phyloP scores from a whole-genome alignment of 352 stramenopile genomes.

The Globisporangium lucens region DNA sequence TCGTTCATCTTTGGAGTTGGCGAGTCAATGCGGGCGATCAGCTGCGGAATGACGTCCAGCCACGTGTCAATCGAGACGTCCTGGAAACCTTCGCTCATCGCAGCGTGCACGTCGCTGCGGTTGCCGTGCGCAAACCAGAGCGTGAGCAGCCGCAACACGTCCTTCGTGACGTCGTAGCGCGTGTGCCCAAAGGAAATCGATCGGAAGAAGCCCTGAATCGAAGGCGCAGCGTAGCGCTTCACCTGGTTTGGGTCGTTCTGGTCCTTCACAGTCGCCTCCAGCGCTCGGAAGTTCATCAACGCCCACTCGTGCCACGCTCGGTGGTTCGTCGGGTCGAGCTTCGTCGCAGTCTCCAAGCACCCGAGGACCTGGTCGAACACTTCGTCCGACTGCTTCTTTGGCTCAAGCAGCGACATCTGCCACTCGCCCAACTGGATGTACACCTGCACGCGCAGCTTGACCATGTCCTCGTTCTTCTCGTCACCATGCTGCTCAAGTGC shows the following conservation, averaged over 20 bases:
- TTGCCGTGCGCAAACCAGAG: conserved; percentile 98
- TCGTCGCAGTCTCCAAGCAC: conserved; percentile 79
- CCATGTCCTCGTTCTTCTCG: conserved; percentile 63
- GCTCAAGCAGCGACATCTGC: conserved; percentile 76
- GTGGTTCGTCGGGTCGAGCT: conserved; percentile 91
- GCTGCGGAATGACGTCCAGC: conserved; percentile 98
- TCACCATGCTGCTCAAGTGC: conserved; percentile 68
- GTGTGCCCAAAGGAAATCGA: conserved; percentile 96
- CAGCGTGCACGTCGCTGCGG: conserved; percentile 82
- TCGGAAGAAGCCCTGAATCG: conserved; percentile 97
- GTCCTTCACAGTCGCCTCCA: conserved; percentile 65
- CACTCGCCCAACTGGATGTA: conserved; percentile 86
- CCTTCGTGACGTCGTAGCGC: conserved; percentile 93
- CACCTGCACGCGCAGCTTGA: conserved; percentile 76
- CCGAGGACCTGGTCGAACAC: conserved; percentile 76
- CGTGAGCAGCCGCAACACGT: conserved; percentile 98
- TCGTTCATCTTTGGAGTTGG: conserved; percentile 78
- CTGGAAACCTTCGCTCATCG: conserved; percentile 86
- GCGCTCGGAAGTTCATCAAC: conserved; percentile 95
- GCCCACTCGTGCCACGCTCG: conserved; percentile 99
- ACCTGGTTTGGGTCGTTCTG: conserved; percentile 36
- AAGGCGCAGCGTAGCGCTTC: conserved; percentile 86
- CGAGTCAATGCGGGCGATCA: conserved; percentile 93
- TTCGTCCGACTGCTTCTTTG: conserved; percentile 64
- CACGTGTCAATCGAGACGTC: conserved; percentile 97